Percentiles rank a stretch among this genome's conserved stretches.
phyloP scores from a whole-genome alignment of 495 filamentous ascomycete genomes.

The Clohesyomyces aquaticus region DNA sequence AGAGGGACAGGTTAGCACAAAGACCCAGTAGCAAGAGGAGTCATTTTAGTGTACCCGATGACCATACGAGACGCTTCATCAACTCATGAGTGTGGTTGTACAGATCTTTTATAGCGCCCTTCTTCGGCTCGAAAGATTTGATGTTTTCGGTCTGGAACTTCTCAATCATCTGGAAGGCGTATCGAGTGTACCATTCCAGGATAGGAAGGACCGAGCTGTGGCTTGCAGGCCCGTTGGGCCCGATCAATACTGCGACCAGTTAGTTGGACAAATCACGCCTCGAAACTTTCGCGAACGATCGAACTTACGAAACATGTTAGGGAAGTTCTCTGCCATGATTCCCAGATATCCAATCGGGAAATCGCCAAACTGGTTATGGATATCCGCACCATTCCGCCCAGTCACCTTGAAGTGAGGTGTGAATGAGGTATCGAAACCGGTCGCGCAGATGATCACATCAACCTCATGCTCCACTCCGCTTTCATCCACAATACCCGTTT shows the following conservation, averaged over 20 bases:
- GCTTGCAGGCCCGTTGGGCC: conserved; percentile 18
- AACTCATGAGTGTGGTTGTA: conserved; percentile 22
- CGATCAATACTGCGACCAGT: conserved; percentile 10
- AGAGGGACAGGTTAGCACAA: not conserved
- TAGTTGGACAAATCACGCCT: not conserved
- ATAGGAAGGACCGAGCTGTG: conserved; percentile 20
- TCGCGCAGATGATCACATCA: conserved; percentile 28
- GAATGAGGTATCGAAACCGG: conserved; percentile 23
- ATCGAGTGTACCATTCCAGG: conserved; percentile 23
- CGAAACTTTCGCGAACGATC: not conserved
- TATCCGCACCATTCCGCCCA: conserved; percentile 16
- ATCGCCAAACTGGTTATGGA: conserved; percentile 19
- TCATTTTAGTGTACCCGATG: not conserved
- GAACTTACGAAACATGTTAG: conserved; percentile 17
- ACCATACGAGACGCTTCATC: conserved; percentile 28
- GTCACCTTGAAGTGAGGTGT: conserved; percentile 24
- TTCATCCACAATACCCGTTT: conserved; percentile 18
- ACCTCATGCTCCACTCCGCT: conserved; percentile 19
- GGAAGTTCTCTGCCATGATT: conserved; percentile 20
- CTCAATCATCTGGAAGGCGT: conserved; percentile 22
- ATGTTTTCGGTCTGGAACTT: conserved; percentile 29
- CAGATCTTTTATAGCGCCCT: conserved; percentile 11
- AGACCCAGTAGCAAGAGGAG: not conserved
- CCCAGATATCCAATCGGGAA: conserved; percentile 17
- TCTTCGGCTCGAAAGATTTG: conserved; percentile 22